Percentiles rank a stretch among this genome's conserved stretches.
These are phyloP conservation scores for Thecamonas trahens DNA, from an alignment of 78 protist genomes.

Conservation along the genomic window DNA sequence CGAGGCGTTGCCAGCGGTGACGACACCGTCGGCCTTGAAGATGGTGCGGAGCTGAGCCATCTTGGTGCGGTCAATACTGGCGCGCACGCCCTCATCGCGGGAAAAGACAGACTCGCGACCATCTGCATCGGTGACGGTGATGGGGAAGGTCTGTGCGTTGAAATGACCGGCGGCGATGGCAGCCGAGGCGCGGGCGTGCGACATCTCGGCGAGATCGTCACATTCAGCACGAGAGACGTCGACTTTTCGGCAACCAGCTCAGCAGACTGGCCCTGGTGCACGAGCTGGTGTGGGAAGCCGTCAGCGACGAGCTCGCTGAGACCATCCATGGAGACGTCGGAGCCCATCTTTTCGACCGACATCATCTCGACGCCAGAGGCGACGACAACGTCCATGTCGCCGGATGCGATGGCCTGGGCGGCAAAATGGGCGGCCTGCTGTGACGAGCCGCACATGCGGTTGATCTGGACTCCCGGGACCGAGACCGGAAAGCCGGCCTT, in stretches of 20 bases:
- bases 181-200: background rate
- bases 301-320: conserved; percentile 1
- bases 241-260: conserved; percentile 71
- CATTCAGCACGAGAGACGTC: background rate
- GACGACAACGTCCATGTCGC: conserved; percentile 55
- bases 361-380: conserved; percentile 76
- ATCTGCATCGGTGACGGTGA: conserved; percentile 11
- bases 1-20: conserved; percentile 40
- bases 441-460: conserved; percentile 71
- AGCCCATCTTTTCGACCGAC: conserved; percentile 57
- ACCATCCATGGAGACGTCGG: conserved; percentile 31
- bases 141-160: conserved; percentile 58
- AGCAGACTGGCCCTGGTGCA: conserved; percentile 54
- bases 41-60: conserved; percentile 9
- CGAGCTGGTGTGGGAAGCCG: conserved; percentile 15
- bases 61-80: conserved; percentile 6
- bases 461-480: conserved; percentile 68
- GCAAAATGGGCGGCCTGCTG: conserved; percentile 75
- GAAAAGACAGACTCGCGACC: conserved; percentile 4
- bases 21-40: conserved; percentile 28
- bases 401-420: conserved; percentile 53
- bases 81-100: conserved; percentile 65
- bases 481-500: conserved; percentile 49
- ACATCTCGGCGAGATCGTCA: background rate
- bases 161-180: conserved; percentile 46